Evolutionary conservation across 768 basidiomycete genomes (phyloP).

Genomic region (Termitomyces sp.): DNA sequence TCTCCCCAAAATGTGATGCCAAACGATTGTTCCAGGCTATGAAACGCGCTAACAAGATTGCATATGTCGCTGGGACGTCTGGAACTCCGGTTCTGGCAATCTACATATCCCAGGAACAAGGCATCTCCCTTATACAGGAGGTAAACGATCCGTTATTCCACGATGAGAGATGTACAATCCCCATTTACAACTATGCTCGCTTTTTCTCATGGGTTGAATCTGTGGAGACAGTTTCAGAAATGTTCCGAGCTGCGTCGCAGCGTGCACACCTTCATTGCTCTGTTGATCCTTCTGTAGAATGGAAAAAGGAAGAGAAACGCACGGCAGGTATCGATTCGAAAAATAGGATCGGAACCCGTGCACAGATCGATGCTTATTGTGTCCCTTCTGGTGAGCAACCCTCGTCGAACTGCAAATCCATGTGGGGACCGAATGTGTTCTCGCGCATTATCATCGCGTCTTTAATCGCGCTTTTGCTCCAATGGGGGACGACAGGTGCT

Average conservation of each 20-base stretch:
- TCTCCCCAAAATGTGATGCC: slow-evolving; percentile 37
- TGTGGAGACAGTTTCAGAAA: slow-evolving; percentile 18
- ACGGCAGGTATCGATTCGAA: neutral
- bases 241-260: slow-evolving; percentile 20
- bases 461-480: slow-evolving; percentile 17
- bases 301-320: slow-evolving; percentile 13
- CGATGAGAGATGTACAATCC: slow-evolving; percentile 20
- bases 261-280: slow-evolving; percentile 13
- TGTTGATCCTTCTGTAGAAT: slow-evolving; percentile 12
- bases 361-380: slow-evolving; percentile 17
- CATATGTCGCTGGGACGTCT: slow-evolving; percentile 20
- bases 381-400: neutral
- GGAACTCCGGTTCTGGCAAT: slow-evolving; percentile 1
- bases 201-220: slow-evolving; percentile 24
- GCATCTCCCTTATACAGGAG: slow-evolving; percentile 14
- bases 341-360: slow-evolving; percentile 16
- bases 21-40: slow-evolving; percentile 25
- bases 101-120: slow-evolving; percentile 12
- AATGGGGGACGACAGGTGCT: slow-evolving; percentile 26
- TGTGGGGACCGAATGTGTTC: slow-evolving; percentile 17
- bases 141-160: slow-evolving; percentile 9
- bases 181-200: slow-evolving; percentile 27
- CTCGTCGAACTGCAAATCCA: neutral
- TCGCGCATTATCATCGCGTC: slow-evolving; percentile 18
- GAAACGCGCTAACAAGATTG: slow-evolving; percentile 23